A percentile compares a stretch with the other conserved stretches of the same genome.
phyloP scores from a whole-genome alignment of 257 asterid genomes.

The Rubia yunnanensis region DNA sequence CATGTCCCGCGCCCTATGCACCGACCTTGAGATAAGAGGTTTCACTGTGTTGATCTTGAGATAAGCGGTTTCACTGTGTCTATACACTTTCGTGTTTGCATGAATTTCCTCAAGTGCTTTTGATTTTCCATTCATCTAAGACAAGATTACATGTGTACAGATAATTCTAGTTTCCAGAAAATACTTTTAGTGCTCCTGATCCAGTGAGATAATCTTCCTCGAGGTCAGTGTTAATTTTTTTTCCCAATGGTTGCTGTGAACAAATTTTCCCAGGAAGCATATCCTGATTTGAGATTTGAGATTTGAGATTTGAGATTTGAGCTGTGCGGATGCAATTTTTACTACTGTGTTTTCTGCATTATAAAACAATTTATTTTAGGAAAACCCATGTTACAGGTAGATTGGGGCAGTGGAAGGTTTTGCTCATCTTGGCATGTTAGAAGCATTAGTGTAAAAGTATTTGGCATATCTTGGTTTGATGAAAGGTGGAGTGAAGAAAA shows the following conservation, averaged over 20 bases:
- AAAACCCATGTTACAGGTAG: background rate
- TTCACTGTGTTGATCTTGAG: slow-evolving; percentile 29
- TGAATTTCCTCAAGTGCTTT: background rate
- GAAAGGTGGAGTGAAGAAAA: background rate
- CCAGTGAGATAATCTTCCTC: background rate
- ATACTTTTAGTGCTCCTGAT: background rate
- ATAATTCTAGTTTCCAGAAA: background rate
- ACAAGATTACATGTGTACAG: slow-evolving; percentile 2
- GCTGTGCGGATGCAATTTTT: background rate
- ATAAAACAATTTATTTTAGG: background rate
- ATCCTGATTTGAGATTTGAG: too few relatives aligned
- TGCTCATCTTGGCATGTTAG: background rate
- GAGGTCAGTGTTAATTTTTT: slow-evolving; percentile 11
- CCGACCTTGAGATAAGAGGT: slow-evolving; percentile 64
- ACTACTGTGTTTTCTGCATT: background rate
- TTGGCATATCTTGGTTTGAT: background rate
- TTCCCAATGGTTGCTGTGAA: background rate
- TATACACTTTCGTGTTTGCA: slow-evolving; percentile 13
- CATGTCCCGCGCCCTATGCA: slow-evolving; percentile 92
- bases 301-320: too few relatives aligned
- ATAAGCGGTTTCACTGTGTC: slow-evolving; percentile 35
- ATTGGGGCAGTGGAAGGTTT: background rate
- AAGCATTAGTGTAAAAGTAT: background rate
- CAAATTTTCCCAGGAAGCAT: background rate
- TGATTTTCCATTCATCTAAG: background rate